These are phyloP conservation scores for Salvia splendens DNA, from an alignment of 257 asterid genomes.

Conservation along the genomic window DNA sequence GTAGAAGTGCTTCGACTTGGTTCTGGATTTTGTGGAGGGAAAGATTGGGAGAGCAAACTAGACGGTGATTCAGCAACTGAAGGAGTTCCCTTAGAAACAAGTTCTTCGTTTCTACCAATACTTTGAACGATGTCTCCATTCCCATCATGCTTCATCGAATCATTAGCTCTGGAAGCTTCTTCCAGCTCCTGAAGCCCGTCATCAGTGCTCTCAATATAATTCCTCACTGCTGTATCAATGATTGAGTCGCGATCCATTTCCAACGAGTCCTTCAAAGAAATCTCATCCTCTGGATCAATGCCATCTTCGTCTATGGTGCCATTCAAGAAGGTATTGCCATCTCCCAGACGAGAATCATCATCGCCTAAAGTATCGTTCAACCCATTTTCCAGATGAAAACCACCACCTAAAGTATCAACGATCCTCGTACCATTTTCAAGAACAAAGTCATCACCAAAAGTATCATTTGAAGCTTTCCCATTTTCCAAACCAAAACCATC, in stretches of 20 bases:
- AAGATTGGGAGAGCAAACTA: conserved; percentile 13
- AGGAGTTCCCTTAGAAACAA: conserved; percentile 17
- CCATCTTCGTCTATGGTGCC: conserved; percentile 38
- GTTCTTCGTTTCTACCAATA: conserved; percentile 21
- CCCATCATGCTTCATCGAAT: conserved; percentile 24
- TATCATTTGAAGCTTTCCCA: not conserved
- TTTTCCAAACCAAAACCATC: conserved; percentile 18
- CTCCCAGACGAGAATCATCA: too few relatives aligned
- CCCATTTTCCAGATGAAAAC: conserved; percentile 25
- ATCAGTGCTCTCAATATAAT: conserved; percentile 30
- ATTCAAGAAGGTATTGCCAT: not conserved
- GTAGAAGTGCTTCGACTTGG: conserved; percentile 24
- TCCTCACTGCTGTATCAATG: conserved; percentile 32
- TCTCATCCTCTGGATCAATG: conserved; percentile 66
- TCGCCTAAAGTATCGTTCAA: too few relatives aligned
- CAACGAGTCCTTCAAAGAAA: conserved; percentile 42
- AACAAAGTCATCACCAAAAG: conserved; percentile 24
- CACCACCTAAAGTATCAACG: conserved; percentile 1
- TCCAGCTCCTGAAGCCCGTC: conserved; percentile 28
- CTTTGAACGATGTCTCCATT: conserved; percentile 30
- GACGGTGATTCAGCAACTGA: conserved; percentile 30
- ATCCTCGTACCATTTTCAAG: conserved; percentile 8
- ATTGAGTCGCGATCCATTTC: conserved; percentile 37
- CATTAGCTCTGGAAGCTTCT: conserved; percentile 32
- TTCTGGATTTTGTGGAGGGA: conserved; percentile 33